Base-by-base conservation (phyloP, 2,329 filamentous ascomycete species). In the Hypoxylon rubiginosum region DNA sequence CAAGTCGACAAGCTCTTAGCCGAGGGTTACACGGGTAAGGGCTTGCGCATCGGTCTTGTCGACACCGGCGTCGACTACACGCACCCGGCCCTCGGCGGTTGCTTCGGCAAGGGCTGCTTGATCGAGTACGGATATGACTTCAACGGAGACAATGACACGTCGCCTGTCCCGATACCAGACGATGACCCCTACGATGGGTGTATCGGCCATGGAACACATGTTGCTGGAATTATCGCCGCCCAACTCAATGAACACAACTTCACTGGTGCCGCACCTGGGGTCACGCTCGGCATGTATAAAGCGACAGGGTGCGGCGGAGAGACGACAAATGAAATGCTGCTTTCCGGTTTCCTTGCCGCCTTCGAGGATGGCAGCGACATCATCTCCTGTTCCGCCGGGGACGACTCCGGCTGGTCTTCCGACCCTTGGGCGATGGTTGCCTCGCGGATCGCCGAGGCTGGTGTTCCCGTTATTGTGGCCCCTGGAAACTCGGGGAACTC, bases 21-120 rank as follows among this genome's bases (percentile, higher is more conserved):
- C 3, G 74, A 78, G 32, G 82, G 83, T 7, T 74, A 82, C n/a
- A 83, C 79, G 1, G 83, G 84, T 19, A 78, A 81, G 43, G 82
- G 83, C 1, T 71, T 83, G 30, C 79, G 78, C 21, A 76, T 85
- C 17, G 82, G 76, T 4, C 73, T 84, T 30, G 74, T 84, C 32
- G 82, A 83, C 62, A 74, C 71, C 3, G 41, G 41, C 6, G 17
- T 21, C 17, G n/a, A 21, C n/a, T 45, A 45, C 71, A 78, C 72
- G 8, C 84, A 85, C 62, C 83, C 83, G 11, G 82, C 83, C 7
- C 79, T 87, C 1, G 85, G 85, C 11, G 84, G 84, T 3, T 83
- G 84, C 54, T 86, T 86, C 64, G 85, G 85, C 1, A 70, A 78
- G 15, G 84, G 82, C 0, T 85, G 79, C 67, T 77, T 84, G 28